A percentile compares a stretch with the other conserved stretches of the same genome.
phyloP scores from a whole-genome alignment of 2,329 filamentous ascomycete genomes.

The Zalaria sp. region DNA sequence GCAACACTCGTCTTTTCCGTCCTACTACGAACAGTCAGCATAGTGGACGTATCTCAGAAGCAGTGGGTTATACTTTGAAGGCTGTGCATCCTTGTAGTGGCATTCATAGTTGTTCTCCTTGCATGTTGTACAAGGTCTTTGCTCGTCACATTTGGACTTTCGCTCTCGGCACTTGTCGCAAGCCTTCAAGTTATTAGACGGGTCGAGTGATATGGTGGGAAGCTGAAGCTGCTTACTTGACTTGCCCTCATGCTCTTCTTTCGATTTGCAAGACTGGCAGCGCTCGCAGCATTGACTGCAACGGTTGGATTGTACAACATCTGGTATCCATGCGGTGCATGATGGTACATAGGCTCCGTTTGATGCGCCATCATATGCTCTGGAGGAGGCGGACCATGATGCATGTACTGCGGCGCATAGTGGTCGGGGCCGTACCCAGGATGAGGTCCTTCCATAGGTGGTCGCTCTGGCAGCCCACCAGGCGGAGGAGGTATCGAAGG shows the following conservation, averaged over 20 bases:
- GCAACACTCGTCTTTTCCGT: constrained; percentile 27
- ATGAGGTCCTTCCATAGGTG: constrained; percentile 5
- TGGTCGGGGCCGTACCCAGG: constrained; percentile 1
- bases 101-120: constrained; percentile 74
- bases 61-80: constrained; percentile 36
- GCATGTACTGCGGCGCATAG: neutral
- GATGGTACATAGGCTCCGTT: too few relatives aligned
- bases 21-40: constrained; percentile 19
- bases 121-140: constrained; percentile 70
- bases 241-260: constrained; percentile 6
- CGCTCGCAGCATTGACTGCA: neutral
- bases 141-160: constrained; percentile 87
- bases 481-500: constrained; percentile 1
- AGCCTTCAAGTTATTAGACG: constrained; percentile 39
- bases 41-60: neutral
- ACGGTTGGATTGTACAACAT: too few relatives aligned
- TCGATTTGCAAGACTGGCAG: neutral
- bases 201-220: constrained; percentile 3
- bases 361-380: constrained; percentile 15
- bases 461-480: constrained; percentile 4
- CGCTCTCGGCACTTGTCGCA: constrained; percentile 80
- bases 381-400: constrained; percentile 1
- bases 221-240: constrained; percentile 1
- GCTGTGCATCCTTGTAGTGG: constrained; percentile 80
- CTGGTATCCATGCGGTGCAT: too few relatives aligned